phyloP scores from a whole-genome alignment of 768 basidiomycete genomes.

The Lactarius vividus region DNA sequence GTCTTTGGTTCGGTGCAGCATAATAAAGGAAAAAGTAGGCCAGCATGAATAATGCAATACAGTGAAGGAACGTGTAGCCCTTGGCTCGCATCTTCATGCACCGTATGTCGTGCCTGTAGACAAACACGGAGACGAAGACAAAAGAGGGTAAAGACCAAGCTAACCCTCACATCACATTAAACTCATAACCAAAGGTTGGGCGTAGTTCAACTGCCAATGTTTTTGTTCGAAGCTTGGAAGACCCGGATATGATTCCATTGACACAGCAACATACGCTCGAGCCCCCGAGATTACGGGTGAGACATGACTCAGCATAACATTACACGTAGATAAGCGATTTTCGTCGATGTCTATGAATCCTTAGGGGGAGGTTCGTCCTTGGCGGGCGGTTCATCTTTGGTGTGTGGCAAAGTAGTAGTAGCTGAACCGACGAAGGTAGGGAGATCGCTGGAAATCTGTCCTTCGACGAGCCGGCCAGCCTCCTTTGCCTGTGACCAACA shows the following conservation, averaged over 20 bases:
- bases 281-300: not conserved
- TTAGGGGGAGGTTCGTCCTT: not conserved
- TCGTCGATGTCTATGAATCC: slow-evolving; percentile 1
- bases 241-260: not conserved
- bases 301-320: not conserved
- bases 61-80: not conserved
- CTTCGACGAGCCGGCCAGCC: slow-evolving; percentile 29
- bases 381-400: not conserved
- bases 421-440: slow-evolving; percentile 7
- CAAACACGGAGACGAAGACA: not conserved
- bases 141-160: slow-evolving; percentile 1
- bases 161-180: slow-evolving; percentile 15
- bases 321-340: not conserved
- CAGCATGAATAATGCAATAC: not conserved
- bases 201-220: slow-evolving; percentile 8
- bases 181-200: slow-evolving; percentile 14
- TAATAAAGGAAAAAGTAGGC: not conserved
- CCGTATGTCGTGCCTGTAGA: not conserved
- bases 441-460: slow-evolving; percentile 23
- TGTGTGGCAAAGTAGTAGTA: not conserved
- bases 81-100: not conserved
- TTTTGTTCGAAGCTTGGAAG: not conserved
- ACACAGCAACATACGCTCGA: not conserved
- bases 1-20: not conserved
- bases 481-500: slow-evolving; percentile 20